These are phyloP conservation scores for Trichophyton schoenleinii DNA, from an alignment of 2,329 filamentous ascomycete genomes.

Conservation along the genomic window DNA sequence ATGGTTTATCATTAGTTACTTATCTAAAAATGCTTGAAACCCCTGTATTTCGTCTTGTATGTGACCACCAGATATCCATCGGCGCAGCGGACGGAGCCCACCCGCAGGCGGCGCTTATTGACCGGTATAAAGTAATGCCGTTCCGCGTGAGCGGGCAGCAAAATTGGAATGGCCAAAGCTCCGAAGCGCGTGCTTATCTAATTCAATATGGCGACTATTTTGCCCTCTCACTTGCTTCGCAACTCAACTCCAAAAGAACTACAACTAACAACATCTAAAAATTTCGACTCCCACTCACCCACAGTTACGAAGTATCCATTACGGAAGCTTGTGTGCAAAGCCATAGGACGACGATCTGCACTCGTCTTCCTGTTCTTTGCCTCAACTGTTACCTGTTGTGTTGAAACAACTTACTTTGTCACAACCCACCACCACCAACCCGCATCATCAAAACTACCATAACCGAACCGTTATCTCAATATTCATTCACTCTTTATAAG, in stretches of 20 bases:
- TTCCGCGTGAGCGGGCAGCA: constrained; percentile 2
- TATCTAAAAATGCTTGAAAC: no score
- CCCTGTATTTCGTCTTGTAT: no score
- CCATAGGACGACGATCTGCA: constrained; percentile 30
- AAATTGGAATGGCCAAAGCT: constrained; percentile 1
- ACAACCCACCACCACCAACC: constrained; percentile 8
- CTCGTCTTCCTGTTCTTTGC: constrained; percentile 23
- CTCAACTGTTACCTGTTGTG: constrained; percentile 1
- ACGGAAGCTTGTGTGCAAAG: constrained; percentile 13
- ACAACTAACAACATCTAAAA: constrained; percentile 6
- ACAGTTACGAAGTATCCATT: neutral
- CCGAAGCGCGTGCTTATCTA: neutral
- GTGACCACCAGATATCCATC: no score
- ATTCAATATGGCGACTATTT: constrained; percentile 3
- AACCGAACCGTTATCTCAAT: neutral
- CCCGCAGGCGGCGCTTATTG: neutral
- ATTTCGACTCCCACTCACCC: constrained; percentile 3
- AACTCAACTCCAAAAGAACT: neutral
- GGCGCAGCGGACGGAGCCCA: no score
- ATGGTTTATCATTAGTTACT: no score
- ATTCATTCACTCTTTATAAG: neutral
- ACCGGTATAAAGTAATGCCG: constrained; percentile 6
- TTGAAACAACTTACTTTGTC: neutral
- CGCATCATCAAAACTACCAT: neutral
- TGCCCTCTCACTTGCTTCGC: neutral